Evolutionary conservation across 257 asterid genomes (phyloP), one percentile per base, ranked within the genome.

Genomic region (Solanum ossicruentum): DNA sequence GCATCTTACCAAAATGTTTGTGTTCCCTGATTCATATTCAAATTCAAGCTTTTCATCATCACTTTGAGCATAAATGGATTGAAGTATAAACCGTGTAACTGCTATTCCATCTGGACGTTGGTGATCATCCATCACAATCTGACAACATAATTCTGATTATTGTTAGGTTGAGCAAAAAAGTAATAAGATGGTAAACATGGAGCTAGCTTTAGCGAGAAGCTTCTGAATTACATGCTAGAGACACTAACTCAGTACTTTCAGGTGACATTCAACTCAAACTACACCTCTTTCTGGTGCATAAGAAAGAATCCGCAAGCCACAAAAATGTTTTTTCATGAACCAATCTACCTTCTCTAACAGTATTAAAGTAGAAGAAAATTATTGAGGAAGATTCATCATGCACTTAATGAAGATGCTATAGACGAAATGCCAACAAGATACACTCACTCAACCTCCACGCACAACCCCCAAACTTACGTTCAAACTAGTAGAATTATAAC

Each of bases 51-150:
- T 94, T 92, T 95, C 98, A 85, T 95, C 97, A 84, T 96, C 98
- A 61, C 93, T 89, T 86, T 90, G 84, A 84, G 97, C 97, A 90
- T 95, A 93, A 45, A 96, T 92, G n/a, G 98, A 96, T 65, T 91
- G 94, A 83, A 95, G 99, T 69, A 96, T 93, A 88, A 96, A 95
- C 85, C 93, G 92, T 7, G 98, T 94, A 70, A 93, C 98, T 0
- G 99, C 98, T 80, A 97, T 97, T 84, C 98, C 99, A 92, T 97
- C 99, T 23, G 95, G 87, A 18, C 97, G 93, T 87, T 92, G 98
- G 89, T 95, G 99, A 89, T 97, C 98, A 88, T 95, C 99, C 98
- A 97, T 95, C 72, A 94, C 95, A 90, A 97, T 95, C 99, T 97
- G 97, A 69, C 81, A 84, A 89, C 85, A 83, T 83, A 86, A 86